Base-by-base conservation (phyloP, 2,329 filamentous ascomycete species). In the Fusarium sp. region DNA sequence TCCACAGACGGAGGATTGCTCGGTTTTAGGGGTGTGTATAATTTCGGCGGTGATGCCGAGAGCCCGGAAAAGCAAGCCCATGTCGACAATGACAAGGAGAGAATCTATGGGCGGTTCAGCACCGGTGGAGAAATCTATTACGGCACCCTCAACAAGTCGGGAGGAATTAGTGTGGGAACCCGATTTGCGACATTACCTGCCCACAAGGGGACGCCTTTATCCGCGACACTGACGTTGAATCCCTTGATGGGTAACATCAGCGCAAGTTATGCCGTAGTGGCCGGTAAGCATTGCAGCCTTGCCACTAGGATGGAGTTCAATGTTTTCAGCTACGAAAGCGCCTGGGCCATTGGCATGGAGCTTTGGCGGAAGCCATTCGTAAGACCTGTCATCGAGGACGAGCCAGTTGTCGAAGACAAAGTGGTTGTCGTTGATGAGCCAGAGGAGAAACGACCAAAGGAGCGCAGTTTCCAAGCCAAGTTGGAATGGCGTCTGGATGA, bases 251-350 rank as follows among this genome's bases (percentile, higher is more conserved):
- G 96, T 19, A 97, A 93, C 76, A 86, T 99, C 63, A 94, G 92
- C 60, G 93, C 94, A 37, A 97, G 90, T 18, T 99, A 99, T 78
- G 93, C 96, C 0, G 93, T 98, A 49, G 91, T 93, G 75, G 95
- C 95, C 3, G 93, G 93, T 5, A 88, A 88, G 34, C 89, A 93
- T 74, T 88, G 97, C 72, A 92, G 93, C 13, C 86, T 99, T 51
- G 96, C 94, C 69, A 97, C 94, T 23, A 90, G 92, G 51, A 95
- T 98, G 81, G 94, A 97, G 77, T 99, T 99, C 81, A 99, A 99
- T 76, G 92, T 98, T 51, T 98, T 98, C 81, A 97, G 93, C 78
- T 99, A 98, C 83, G 96, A 99, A 83, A 97, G 93, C 77, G 92
- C 96, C 62, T 91, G 97, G 84, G 91, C 94, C 26, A 87, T 98